These are phyloP conservation scores for Echinosophora koreensis DNA, from an alignment of 306 rosid species.

Conservation along the genomic window DNA sequence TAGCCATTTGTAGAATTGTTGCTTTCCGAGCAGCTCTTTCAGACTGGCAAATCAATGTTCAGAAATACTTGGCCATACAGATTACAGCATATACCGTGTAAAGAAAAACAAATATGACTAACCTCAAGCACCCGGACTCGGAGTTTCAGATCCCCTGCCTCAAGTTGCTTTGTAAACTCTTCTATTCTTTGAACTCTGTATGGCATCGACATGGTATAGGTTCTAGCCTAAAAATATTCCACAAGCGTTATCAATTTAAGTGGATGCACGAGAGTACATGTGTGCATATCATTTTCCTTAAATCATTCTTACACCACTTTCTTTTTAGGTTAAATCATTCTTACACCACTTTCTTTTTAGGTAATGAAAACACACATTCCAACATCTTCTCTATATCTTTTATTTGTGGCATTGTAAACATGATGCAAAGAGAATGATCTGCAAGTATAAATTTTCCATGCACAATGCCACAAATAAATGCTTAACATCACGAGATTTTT, in stretches of 20 bases:
- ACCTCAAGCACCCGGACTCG: conserved; percentile 98
- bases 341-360: too few relatives aligned
- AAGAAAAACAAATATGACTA: not conserved
- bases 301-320: too few relatives aligned
- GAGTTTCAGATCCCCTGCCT: conserved; percentile 87
- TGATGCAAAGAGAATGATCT: too few relatives aligned
- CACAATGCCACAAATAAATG: conserved; percentile 12
- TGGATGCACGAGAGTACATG: not conserved
- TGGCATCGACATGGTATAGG: conserved; percentile 92
- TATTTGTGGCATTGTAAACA: too few relatives aligned
- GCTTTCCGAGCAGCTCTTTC: conserved; percentile 97
- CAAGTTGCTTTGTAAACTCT: conserved; percentile 88
- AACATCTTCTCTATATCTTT: too few relatives aligned
- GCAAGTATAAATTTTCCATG: too few relatives aligned
- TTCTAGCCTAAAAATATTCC: conserved; percentile 71
- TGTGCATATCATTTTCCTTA: too few relatives aligned
- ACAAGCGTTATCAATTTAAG: conserved; percentile 23
- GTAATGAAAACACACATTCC: too few relatives aligned
- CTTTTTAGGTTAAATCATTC: too few relatives aligned
- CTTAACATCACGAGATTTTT: conserved; percentile 26
- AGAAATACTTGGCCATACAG: not conserved
- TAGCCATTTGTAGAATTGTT: conserved; percentile 83
- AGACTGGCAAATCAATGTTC: conserved; percentile 57
- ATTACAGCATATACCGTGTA: not conserved
- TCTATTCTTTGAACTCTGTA: conserved; percentile 91